Conservation (phyloP, 2,329 filamentous ascomycete genomes). For the Monilinia aucupariae region DNA sequence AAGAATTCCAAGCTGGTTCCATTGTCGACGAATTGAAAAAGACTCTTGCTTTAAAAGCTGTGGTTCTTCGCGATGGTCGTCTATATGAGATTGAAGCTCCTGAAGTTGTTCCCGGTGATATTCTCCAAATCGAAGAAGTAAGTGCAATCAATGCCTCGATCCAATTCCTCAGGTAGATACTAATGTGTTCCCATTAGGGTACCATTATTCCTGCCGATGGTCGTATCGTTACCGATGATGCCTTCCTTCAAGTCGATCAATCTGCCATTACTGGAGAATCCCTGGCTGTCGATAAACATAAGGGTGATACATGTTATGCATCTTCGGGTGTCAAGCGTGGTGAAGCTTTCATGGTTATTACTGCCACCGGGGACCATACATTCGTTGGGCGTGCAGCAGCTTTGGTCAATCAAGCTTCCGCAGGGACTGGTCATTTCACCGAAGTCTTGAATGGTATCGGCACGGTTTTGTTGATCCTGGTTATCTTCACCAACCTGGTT, state of each 20-base stretch:
- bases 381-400: constrained; percentile 86
- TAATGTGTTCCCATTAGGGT: constrained; percentile 44
- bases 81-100: constrained; percentile 75
- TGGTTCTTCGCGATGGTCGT: constrained; percentile 74
- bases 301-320: constrained; percentile 73
- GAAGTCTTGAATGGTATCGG: constrained; percentile 86
- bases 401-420: constrained; percentile 70
- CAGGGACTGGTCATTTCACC: constrained; percentile 79
- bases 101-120: constrained; percentile 84
- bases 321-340: constrained; percentile 89
- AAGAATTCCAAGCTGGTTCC: constrained; percentile 84
- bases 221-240: constrained; percentile 74
- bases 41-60: constrained; percentile 80
- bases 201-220: constrained; percentile 89
- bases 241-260: constrained; percentile 86
- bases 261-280: constrained; percentile 90
- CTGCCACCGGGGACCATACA: constrained; percentile 80
- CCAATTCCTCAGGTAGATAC: background rate
- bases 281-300: constrained; percentile 83
- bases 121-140: constrained; percentile 77
- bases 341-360: constrained; percentile 76
- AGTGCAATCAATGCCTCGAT: constrained; percentile 20
- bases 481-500: constrained; percentile 72
- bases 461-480: constrained; percentile 71
- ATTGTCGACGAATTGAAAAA: constrained; percentile 91